These are phyloP conservation scores for Trypanosoma platydactyli DNA, from an alignment of 208 protist species.

Conservation along the genomic window DNA sequence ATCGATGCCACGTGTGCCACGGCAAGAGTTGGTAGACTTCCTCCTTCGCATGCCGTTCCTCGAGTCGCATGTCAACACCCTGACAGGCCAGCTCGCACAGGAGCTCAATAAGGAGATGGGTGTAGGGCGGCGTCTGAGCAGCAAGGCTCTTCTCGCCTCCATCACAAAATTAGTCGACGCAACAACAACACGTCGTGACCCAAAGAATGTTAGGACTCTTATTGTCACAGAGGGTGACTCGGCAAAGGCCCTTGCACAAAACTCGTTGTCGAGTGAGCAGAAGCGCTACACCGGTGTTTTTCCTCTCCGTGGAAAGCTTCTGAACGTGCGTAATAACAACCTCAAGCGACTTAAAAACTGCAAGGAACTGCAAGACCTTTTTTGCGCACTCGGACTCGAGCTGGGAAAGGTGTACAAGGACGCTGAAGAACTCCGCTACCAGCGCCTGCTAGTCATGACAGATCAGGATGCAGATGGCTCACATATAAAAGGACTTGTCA, in stretches of 20 bases:
- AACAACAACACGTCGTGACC: conserved; percentile 67
- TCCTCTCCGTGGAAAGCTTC: conserved; percentile 97
- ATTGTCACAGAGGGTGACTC: conserved; percentile 99
- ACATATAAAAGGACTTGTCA: conserved; percentile 99
- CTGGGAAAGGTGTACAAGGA: conserved; percentile 77
- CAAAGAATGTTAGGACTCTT: conserved; percentile 93
- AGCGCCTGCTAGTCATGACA: conserved; percentile 99
- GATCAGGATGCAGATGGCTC: conserved; percentile 99
- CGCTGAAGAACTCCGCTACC: conserved; percentile 96
- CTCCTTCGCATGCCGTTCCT: conserved; percentile 81
- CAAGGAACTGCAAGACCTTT: conserved; percentile 92
- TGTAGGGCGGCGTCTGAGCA: conserved; percentile 64
- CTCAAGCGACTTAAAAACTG: conserved; percentile 92
- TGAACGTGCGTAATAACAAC: conserved; percentile 97
- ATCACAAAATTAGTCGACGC: conserved; percentile 98
- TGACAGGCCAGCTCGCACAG: conserved; percentile 64
- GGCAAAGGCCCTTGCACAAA: conserved; percentile 97
- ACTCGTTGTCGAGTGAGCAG: conserved; percentile 95
- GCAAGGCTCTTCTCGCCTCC: conserved; percentile 77
- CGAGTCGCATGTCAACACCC: conserved; percentile 68
- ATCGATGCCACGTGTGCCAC: conserved; percentile 81
- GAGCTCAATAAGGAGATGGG: conserved; percentile 87
- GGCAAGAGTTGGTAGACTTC: conserved; percentile 88
- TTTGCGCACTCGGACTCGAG: conserved; percentile 80
- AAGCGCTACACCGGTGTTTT: conserved; percentile 97